phyloP scores from a whole-genome alignment of 176 grass and related monocot species.

The Lolium perenne region DNA sequence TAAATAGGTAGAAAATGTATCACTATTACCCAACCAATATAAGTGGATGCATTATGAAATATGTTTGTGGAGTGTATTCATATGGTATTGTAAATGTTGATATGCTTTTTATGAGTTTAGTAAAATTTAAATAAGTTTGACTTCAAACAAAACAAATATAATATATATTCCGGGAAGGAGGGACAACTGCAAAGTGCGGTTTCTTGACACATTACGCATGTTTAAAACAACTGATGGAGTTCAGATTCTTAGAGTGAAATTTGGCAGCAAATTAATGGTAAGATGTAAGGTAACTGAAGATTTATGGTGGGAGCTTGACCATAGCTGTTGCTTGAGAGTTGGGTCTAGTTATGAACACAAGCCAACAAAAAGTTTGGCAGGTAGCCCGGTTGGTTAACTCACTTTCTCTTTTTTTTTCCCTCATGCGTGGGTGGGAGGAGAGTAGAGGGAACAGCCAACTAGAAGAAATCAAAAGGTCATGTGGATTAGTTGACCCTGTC shows the following conservation, averaged over 20 bases:
- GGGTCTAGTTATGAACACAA: constrained; percentile 51
- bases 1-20: background rate
- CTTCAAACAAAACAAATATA: background rate
- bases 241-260: background rate
- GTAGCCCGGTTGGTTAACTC: constrained; percentile 28
- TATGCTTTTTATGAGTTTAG: background rate
- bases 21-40: background rate
- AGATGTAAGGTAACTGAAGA: constrained; percentile 41
- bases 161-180: background rate
- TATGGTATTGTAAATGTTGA: background rate
- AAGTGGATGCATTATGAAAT: background rate
- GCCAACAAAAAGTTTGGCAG: constrained; percentile 50
- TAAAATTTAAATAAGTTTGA: background rate
- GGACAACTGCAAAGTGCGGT: background rate
- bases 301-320: constrained; percentile 35
- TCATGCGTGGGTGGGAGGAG: background rate
- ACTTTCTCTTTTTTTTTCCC: constrained; percentile 24
- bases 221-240: background rate
- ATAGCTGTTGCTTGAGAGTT: constrained; percentile 43
- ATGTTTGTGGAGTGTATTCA: background rate
- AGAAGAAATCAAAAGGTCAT: constrained; percentile 54
- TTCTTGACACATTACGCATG: background rate
- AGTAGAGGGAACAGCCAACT: constrained; percentile 33
- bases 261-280: background rate
- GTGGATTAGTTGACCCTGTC: constrained; percentile 52